phyloP scores from a whole-genome alignment of 2,329 filamentous ascomycete species.

The Aspergillaceae sp. region DNA sequence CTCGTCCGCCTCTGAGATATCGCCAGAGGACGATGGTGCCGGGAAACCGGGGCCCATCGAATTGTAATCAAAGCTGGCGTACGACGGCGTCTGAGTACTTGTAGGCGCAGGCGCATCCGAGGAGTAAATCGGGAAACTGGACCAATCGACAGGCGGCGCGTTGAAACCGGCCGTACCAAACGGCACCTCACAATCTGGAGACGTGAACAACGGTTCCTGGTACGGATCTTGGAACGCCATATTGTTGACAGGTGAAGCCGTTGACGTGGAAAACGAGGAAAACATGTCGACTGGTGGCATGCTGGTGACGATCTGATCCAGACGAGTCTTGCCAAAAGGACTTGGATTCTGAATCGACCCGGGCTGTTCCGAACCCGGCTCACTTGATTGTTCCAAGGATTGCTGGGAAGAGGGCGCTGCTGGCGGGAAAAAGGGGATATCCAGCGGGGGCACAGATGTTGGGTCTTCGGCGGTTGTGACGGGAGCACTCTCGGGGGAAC shows the following conservation, averaged over 20 bases:
- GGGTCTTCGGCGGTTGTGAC: constrained; percentile 18
- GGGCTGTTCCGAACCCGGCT: constrained; percentile 14
- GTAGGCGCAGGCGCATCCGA: constrained; percentile 29
- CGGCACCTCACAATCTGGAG: constrained; percentile 35
- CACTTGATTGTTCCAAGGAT: constrained; percentile 16
- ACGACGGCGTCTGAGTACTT: constrained; percentile 39
- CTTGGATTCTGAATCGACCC: constrained; percentile 9
- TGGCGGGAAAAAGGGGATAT: constrained; percentile 24
- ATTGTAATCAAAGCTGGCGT: constrained; percentile 39
- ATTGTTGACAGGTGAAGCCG: constrained; percentile 24
- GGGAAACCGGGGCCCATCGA: constrained; percentile 31
- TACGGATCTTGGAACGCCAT: constrained; percentile 31
- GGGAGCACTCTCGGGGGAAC: constrained; percentile 36
- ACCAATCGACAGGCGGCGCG: constrained; percentile 41
- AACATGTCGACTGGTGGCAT: constrained; percentile 33
- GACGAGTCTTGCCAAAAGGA: constrained; percentile 18
- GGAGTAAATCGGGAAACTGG: constrained; percentile 37
- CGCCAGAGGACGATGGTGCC: constrained; percentile 41
- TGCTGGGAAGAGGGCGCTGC: constrained; percentile 11
- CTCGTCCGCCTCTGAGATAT: constrained; percentile 42
- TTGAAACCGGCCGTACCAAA: constrained; percentile 31
- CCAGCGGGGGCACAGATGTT: constrained; percentile 18
- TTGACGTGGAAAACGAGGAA: constrained; percentile 27
- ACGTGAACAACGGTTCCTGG: constrained; percentile 34
- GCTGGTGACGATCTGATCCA: constrained; percentile 27